phyloP scores from a whole-genome alignment of 768 basidiomycete genomes.

The Phallus indusiatus region DNA sequence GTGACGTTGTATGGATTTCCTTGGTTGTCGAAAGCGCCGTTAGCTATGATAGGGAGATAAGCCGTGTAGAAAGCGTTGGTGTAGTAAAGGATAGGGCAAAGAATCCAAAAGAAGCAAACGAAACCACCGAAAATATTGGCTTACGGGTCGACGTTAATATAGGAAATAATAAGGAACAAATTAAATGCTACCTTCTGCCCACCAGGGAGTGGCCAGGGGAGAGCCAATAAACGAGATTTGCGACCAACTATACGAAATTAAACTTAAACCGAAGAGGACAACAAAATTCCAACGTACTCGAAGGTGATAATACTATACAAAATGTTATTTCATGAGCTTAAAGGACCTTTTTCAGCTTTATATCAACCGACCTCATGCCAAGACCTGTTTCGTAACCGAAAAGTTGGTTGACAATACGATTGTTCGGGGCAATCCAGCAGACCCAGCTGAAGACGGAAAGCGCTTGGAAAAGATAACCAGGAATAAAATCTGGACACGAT shows the following conservation, averaged over 20 bases:
- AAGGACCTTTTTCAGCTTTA: not conserved
- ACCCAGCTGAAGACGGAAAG: slow-evolving; percentile 32
- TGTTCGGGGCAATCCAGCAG: slow-evolving; percentile 63
- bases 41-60: slow-evolving; percentile 45
- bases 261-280: no score
- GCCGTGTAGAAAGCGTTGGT: slow-evolving; percentile 30
- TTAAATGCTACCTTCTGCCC: slow-evolving; percentile 12
- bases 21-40: slow-evolving; percentile 62
- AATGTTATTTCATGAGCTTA: not conserved
- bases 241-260: slow-evolving; percentile 11
- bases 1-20: slow-evolving; percentile 56
- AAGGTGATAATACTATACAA: slow-evolving; percentile 6
- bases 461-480: slow-evolving; percentile 64
- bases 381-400: slow-evolving; percentile 43
- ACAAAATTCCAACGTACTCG: not conserved
- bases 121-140: slow-evolving; percentile 60
- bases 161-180: not conserved
- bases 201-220: slow-evolving; percentile 68
- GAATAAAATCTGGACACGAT: slow-evolving; percentile 38
- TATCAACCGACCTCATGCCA: slow-evolving; percentile 5
- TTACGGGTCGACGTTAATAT: slow-evolving; percentile 18
- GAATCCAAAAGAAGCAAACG: slow-evolving; percentile 62
- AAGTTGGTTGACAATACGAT: slow-evolving; percentile 58
- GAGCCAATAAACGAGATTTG: slow-evolving; percentile 59
- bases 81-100: slow-evolving; percentile 46